Base-by-base conservation (phyloP, 2,329 filamentous ascomycete genomes). In the Geosmithia morbida region DNA sequence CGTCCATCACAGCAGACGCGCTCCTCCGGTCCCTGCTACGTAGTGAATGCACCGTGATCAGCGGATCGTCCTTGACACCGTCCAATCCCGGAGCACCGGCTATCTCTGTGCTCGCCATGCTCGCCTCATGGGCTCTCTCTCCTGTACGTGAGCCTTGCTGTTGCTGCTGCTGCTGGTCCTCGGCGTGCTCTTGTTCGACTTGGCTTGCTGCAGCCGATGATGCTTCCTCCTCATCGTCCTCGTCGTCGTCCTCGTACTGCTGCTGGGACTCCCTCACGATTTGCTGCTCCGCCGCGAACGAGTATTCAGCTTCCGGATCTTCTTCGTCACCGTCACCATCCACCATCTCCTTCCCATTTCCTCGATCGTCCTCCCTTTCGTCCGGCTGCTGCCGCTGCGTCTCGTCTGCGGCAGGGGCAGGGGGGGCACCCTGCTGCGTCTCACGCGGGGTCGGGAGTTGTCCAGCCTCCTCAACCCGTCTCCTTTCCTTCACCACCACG, bases 21-120 rank as follows among this genome's bases (percentile, higher is more conserved):
- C 30, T 49, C 10, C 48, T 51, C 37, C 57, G 58, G 29, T 53
- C 53, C 20, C 56, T 56, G 50, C 59, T 59, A 30, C 61, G 60
- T 22, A 61, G 53, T 16, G 59, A 57, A 45, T 59, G 58, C 37
- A 55, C 54, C 10, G 56, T 56, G 44, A 59, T 58, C 39, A 52
- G 47, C n/a, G 54, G 44, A 14, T 63, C 61, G 47, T 46, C 51
- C 51, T 41, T 50, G 50, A 22, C 48, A 16, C 33, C 11, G 6
- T 11, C 33, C 11, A 11, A 11, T 11, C 11, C 33, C 14, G 8
- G 22, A 5, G 4, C 22, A 26, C 22, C 22, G 22, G 33, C 33
- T 37, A 11, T 16, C 33, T 5, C 33, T 16, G 33, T n/a, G n/a
- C n/a, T n/a, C n/a, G n/a, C n/a, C n/a, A n/a, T n/a, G n/a, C n/a